Conservation (phyloP, 306 rosid genomes). For the Glycyrrhiza uralensis region DNA sequence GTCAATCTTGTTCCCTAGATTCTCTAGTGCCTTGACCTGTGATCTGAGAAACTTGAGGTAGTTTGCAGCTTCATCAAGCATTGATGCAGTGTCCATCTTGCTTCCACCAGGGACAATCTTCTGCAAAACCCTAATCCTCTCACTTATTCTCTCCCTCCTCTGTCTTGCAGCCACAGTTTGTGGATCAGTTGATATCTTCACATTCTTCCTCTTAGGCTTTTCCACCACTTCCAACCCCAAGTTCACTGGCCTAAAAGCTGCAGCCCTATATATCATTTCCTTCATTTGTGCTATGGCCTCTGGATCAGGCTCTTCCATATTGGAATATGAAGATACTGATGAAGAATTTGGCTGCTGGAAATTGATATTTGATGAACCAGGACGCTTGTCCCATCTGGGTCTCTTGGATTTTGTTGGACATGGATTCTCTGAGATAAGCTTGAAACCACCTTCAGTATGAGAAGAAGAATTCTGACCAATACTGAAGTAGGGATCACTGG, state of each 20-base stretch:
- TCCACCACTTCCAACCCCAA: slow-evolving; percentile 70
- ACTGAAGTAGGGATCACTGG: slow-evolving; percentile 33
- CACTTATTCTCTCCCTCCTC: slow-evolving; percentile 90
- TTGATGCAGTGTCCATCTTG: slow-evolving; percentile 99
- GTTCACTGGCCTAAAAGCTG: slow-evolving; percentile 91
- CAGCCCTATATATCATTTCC: slow-evolving; percentile 91
- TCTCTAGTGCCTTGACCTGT: slow-evolving; percentile 78
- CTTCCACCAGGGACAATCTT: slow-evolving; percentile 93
- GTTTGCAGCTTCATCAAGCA: slow-evolving; percentile 99
- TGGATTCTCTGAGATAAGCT: slow-evolving; percentile 52
- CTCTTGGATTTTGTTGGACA: slow-evolving; percentile 58
- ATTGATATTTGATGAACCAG: slow-evolving; percentile 73
- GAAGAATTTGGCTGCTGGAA: slow-evolving; percentile 77
- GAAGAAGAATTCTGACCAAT: slow-evolving; percentile 39
- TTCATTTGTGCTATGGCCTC: slow-evolving; percentile 97
- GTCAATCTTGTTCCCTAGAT: slow-evolving; percentile 67
- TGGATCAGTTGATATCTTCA: slow-evolving; percentile 83
- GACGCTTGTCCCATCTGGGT: slow-evolving; percentile 61
- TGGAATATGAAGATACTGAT: slow-evolving; percentile 42
- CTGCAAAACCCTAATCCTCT: slow-evolving; percentile 89
- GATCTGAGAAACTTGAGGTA: slow-evolving; percentile 90
- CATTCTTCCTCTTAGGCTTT: slow-evolving; percentile 90
- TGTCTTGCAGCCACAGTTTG: slow-evolving; percentile 98
- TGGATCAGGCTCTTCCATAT: slow-evolving; percentile 74
- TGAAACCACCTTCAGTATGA: slow-evolving; percentile 52